Percentiles rank a stretch among this genome's conserved stretches.
Conservation (phyloP, 2,329 filamentous ascomycete species). For the Monilinia aucupariae region DNA sequence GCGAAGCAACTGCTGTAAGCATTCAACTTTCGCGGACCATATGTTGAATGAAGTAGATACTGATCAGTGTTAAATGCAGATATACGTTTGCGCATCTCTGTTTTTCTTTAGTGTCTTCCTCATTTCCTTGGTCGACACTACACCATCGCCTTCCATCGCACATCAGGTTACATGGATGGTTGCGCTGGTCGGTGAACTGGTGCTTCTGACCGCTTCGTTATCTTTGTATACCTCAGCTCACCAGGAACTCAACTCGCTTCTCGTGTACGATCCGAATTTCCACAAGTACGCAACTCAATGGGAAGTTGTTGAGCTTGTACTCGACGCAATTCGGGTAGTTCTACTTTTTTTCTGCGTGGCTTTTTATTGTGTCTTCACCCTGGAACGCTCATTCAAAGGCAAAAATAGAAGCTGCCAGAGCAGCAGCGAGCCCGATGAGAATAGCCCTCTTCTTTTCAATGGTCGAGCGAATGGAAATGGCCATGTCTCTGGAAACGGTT, state of each 20-base stretch:
- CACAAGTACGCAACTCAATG: constrained; percentile 43
- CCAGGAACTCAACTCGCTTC: constrained; percentile 46
- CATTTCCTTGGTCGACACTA: constrained; percentile 79
- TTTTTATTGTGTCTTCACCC: constrained; percentile 54
- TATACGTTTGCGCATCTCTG: constrained; percentile 77
- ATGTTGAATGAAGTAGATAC: constrained; percentile 10
- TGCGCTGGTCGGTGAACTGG: constrained; percentile 65
- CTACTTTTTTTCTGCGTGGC: constrained; percentile 50
- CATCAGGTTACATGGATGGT: constrained; percentile 77
- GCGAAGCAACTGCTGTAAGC: constrained; percentile 69
- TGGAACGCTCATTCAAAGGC: constrained; percentile 29
- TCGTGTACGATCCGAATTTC: constrained; percentile 37
- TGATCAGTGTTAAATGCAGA: constrained; percentile 45
- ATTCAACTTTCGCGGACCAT: neutral
- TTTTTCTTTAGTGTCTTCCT: constrained; percentile 84
- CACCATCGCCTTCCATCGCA: constrained; percentile 70
- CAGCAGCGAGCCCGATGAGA: constrained; percentile 43
- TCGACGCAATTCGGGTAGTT: constrained; percentile 64
- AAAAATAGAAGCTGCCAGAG: constrained; percentile 16
- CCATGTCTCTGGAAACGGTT: constrained; percentile 36
- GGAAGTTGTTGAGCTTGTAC: constrained; percentile 59
- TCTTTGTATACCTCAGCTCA: constrained; percentile 62
- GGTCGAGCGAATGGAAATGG: constrained; percentile 34
- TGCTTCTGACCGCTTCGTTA: constrained; percentile 65
- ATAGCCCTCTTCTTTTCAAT: constrained; percentile 55